Conservation (phyloP, 352 stramenopile species). For the Phytophthora sp. region DNA sequence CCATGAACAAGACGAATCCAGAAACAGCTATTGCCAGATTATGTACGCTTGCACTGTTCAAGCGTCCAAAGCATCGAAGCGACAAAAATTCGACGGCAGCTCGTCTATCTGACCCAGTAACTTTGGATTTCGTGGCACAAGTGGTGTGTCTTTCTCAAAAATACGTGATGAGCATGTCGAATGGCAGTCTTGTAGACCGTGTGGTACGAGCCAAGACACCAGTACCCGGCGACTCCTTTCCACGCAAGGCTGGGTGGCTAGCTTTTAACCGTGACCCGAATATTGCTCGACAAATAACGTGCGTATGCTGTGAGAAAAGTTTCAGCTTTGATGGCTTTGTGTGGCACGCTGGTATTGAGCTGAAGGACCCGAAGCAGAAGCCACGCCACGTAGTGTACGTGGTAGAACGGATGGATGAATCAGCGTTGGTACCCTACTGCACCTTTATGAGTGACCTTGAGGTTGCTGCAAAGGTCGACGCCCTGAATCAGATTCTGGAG, state of each 20-base stretch:
- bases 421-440: constrained; percentile 23
- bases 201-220: constrained; percentile 24
- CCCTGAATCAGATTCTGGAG: constrained; percentile 2
- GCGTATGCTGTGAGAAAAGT: constrained; percentile 21
- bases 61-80: constrained; percentile 11
- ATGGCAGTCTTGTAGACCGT: constrained; percentile 33
- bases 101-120: neutral
- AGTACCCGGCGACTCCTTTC: constrained; percentile 27
- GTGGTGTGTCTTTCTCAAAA: constrained; percentile 37
- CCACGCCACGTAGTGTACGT: constrained; percentile 29
- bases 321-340: constrained; percentile 28
- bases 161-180: constrained; percentile 41
- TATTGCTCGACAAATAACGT: constrained; percentile 7
- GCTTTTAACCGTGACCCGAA: constrained; percentile 13
- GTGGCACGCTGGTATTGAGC: constrained; percentile 30
- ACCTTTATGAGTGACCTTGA: constrained; percentile 23
- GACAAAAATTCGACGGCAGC: constrained; percentile 10
- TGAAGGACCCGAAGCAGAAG: constrained; percentile 14
- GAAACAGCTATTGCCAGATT: constrained; percentile 7
- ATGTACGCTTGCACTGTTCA: constrained; percentile 29
- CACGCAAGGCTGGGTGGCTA: constrained; percentile 37
- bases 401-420: constrained; percentile 25
- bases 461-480: neutral
- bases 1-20: neutral
- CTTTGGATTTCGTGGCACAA: constrained; percentile 24